A percentile compares a stretch with the other conserved stretches of the same genome.
Conservation (phyloP, 2,329 filamentous ascomycete genomes). For the Verticillium dahliae region DNA sequence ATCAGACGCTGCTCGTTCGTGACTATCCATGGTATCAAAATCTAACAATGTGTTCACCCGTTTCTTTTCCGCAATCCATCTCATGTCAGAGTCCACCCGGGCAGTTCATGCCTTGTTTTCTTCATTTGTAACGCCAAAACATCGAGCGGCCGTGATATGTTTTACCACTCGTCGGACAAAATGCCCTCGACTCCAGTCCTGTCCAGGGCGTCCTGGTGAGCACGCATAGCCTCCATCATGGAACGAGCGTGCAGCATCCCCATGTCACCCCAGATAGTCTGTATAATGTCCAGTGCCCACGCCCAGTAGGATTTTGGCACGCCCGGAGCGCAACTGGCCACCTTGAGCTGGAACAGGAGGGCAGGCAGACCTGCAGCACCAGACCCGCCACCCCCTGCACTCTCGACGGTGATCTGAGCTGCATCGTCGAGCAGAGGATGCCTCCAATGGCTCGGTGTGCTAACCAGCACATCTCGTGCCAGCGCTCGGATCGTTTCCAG, state of each 20-base stretch:
- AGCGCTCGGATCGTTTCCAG: conserved; percentile 28
- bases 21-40: background rate
- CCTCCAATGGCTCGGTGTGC: conserved; percentile 43
- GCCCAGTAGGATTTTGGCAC: conserved; percentile 32
- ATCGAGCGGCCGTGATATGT: background rate
- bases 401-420: conserved; percentile 25
- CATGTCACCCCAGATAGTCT: conserved; percentile 43
- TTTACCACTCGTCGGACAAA: conserved; percentile 9
- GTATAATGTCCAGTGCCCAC: conserved; percentile 37
- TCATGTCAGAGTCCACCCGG: background rate
- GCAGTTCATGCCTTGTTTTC: background rate
- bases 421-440: conserved; percentile 35
- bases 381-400: conserved; percentile 31
- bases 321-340: conserved; percentile 39
- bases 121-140: background rate
- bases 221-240: conserved; percentile 34
- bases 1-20: no score
- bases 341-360: conserved; percentile 40
- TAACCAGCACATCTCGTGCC: conserved; percentile 37
- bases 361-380: conserved; percentile 41
- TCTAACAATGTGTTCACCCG: background rate
- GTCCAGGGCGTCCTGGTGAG: conserved; percentile 13
- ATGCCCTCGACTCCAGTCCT: conserved; percentile 7
- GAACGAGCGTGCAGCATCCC: conserved; percentile 43
- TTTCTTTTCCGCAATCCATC: background rate